Conservation (phyloP, 1,284 basidiomycete species). For the Leccinum cinnamomeum region DNA sequence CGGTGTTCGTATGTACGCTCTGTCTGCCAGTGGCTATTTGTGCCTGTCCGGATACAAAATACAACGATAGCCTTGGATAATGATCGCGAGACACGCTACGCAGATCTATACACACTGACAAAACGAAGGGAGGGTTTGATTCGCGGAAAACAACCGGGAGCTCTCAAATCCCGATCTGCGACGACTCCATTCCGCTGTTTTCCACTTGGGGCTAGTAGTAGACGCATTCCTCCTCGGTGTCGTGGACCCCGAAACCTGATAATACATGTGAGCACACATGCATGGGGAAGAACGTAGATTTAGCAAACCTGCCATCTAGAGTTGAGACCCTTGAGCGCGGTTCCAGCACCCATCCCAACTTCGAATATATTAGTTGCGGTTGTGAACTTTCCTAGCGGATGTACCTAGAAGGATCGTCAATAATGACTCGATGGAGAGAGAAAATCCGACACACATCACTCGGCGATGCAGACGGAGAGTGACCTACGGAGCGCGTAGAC, state of each 20-base stretch:
- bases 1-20: too few species aligned
- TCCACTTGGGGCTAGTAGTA: too few species aligned
- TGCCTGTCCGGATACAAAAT: too few species aligned
- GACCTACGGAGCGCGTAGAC: conserved; percentile 59
- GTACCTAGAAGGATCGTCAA: conserved; percentile 1
- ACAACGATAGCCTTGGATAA: too few species aligned
- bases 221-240: conserved; percentile 33
- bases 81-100: too few species aligned
- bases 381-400: conserved; percentile 46
- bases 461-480: conserved; percentile 59
- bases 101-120: too few species aligned
- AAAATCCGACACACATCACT: conserved; percentile 43
- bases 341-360: conserved; percentile 49
- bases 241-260: conserved; percentile 60
- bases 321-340: conserved; percentile 52
- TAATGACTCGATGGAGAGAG: conserved; percentile 6
- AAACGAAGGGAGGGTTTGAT: too few species aligned
- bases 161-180: too few species aligned
- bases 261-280: conserved; percentile 11
- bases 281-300: conserved; percentile 7
- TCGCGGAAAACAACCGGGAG: too few species aligned
- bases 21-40: too few species aligned
- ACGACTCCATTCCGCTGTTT: too few species aligned
- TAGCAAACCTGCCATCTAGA: conserved; percentile 68
- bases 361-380: conserved; percentile 51